These are phyloP conservation scores for Sphaerostilbella broomeana DNA, from an alignment of 2,329 filamentous ascomycete species.

Conservation along the genomic window DNA sequence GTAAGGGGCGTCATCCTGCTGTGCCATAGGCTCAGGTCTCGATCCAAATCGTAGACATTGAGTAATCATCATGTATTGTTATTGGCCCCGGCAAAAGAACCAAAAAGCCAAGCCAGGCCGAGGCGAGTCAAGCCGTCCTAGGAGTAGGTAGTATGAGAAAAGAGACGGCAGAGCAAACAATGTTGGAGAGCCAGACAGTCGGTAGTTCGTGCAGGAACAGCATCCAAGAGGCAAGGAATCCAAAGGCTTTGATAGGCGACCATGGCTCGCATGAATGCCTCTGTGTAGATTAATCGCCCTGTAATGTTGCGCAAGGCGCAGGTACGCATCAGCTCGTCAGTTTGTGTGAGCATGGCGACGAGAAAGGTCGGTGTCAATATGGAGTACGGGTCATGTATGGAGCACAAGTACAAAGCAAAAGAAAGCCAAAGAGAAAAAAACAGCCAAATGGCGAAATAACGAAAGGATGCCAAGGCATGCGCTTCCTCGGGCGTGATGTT, in stretches of 20 bases:
- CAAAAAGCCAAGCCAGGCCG: background rate
- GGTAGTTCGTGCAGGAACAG: conserved; percentile 5
- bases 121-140: too few species aligned
- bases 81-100: background rate
- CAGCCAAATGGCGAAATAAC: too few species aligned
- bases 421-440: too few species aligned
- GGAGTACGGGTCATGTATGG: too few species aligned
- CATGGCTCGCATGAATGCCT: conserved; percentile 5
- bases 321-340: conserved; percentile 7
- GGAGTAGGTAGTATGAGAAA: conserved; percentile 1
- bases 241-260: background rate
- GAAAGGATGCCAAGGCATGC: too few species aligned
- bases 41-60: too few species aligned
- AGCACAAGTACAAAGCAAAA: too few species aligned
- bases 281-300: background rate
- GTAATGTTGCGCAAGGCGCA: conserved; percentile 3
- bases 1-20: too few species aligned
- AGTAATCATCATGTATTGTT: conserved; percentile 1
- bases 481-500: too few species aligned
- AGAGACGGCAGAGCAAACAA: background rate
- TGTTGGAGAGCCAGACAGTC: conserved; percentile 1
- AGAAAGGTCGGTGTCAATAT: too few species aligned
- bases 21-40: too few species aligned
- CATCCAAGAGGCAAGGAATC: background rate
- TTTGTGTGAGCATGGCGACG: too few species aligned